phyloP scores from a whole-genome alignment of 2,329 filamentous ascomycete species.

The Hawksworthiomyces lignivorus region DNA sequence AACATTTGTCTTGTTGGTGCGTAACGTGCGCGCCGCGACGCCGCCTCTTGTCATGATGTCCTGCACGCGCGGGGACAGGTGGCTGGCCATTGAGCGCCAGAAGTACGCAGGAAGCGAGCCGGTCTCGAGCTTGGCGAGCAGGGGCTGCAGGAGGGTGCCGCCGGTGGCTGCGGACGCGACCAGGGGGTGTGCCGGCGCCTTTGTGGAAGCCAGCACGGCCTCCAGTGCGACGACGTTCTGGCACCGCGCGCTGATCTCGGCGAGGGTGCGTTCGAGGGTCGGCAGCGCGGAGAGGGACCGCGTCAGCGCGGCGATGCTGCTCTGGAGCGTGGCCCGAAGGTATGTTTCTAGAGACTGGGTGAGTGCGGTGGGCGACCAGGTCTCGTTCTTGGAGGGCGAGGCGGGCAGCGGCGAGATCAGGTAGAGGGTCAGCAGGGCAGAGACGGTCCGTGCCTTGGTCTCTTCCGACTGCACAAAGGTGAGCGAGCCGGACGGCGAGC shows the following conservation, averaged over 20 bases:
- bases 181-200: conserved; percentile 61
- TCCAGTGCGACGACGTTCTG: conserved; percentile 90
- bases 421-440: conserved; percentile 70
- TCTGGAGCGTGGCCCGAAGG: conserved; percentile 71
- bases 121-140: conserved; percentile 76
- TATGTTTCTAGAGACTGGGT: conserved; percentile 73
- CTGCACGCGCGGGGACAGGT: conserved; percentile 67
- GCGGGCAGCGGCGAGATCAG: conserved; percentile 62
- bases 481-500: conserved; percentile 27
- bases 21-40: conserved; percentile 72
- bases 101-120: conserved; percentile 84
- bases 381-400: conserved; percentile 41
- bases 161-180: conserved; percentile 26
- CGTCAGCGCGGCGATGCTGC: conserved; percentile 65
- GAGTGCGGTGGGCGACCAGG: conserved; percentile 61
- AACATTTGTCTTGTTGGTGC: conserved; percentile 65
- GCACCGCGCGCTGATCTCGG: conserved; percentile 75
- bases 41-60: conserved; percentile 80
- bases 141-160: conserved; percentile 57
- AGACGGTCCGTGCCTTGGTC: conserved; percentile 64
- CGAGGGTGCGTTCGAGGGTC: conserved; percentile 70
- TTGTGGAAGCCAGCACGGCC: conserved; percentile 61
- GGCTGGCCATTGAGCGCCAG: conserved; percentile 81
- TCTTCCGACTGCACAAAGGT: conserved; percentile 64
- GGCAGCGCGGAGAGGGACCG: conserved; percentile 74